Percentiles rank a stretch among this genome's conserved stretches.
Evolutionary conservation across 306 rosid species (phyloP).

Genomic region (Sphenostylis stenocarpa): DNA sequence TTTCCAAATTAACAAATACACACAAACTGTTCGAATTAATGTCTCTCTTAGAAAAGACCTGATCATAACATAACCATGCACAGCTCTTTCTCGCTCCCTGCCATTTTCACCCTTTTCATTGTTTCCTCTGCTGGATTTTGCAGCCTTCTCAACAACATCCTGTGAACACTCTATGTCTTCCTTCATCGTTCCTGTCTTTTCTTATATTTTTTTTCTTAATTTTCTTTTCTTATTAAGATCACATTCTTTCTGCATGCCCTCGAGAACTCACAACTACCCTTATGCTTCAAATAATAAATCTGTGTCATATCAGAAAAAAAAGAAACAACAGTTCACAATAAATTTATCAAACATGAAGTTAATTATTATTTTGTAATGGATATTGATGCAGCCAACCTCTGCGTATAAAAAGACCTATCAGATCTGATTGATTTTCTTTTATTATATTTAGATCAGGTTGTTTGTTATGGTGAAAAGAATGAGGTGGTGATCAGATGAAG

Average conservation of each 20-base stretch:
- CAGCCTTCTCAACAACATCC: not conserved
- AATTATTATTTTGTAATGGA: not conserved
- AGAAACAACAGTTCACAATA: not conserved
- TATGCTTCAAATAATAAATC: not conserved
- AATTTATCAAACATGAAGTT: not conserved
- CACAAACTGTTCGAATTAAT: not conserved
- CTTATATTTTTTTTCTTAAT: not conserved
- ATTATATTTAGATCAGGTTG: not conserved
- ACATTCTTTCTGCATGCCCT: not conserved
- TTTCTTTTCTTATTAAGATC: not conserved
- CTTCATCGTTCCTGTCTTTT: not conserved
- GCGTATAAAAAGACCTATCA: not conserved
- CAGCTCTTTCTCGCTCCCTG: not conserved
- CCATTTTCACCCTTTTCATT: not conserved
- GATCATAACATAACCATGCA: not conserved
- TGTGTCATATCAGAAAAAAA: not conserved
- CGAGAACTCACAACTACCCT: not conserved
- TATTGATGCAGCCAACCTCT: not conserved
- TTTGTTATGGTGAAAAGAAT: not conserved
- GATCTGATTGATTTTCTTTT: not conserved
- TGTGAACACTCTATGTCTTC: not conserved
- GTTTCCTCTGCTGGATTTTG: slow-evolving; percentile 25
- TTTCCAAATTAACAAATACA: slow-evolving; percentile 15
- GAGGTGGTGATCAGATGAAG: not conserved
- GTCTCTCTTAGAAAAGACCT: slow-evolving; percentile 32